Percentiles rank a stretch among this genome's conserved stretches.
Conservation (phyloP, 148 eudicot species). For the Amaranthus palmeri region DNA sequence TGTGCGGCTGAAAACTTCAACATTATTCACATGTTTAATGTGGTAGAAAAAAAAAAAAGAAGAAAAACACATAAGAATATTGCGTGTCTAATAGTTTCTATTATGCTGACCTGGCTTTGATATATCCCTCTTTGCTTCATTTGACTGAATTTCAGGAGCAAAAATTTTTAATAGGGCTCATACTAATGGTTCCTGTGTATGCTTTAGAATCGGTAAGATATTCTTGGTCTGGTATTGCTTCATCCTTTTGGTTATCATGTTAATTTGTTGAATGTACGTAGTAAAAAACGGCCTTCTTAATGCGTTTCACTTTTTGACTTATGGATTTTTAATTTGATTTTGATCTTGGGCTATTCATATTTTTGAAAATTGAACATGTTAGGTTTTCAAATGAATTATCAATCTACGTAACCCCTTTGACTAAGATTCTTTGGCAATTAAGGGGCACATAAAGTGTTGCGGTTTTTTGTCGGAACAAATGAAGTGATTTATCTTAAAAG, state of each 20-base stretch:
- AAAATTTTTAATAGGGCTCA: constrained; percentile 89
- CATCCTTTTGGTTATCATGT: constrained; percentile 4
- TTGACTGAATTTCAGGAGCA: constrained; percentile 69
- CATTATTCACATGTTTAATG: neutral
- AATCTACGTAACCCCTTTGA: too few relatives aligned
- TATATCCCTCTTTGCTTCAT: neutral
- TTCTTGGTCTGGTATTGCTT: constrained; percentile 10
- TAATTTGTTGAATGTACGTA: neutral
- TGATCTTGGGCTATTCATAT: neutral
- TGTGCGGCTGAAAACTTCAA: neutral
- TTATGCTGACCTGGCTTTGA: neutral
- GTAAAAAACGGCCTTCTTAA: too few relatives aligned
- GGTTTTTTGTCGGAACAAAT: too few relatives aligned
- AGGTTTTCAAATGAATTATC: too few relatives aligned
- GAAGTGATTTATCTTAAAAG: too few relatives aligned
- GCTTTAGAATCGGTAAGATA: constrained; percentile 84
- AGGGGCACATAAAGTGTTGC: too few relatives aligned
- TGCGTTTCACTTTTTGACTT: neutral
- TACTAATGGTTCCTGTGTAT: constrained; percentile 98
- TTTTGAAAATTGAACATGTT: neutral
- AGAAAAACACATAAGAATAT: neutral
- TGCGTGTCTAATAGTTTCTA: neutral
- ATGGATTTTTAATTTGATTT: neutral
- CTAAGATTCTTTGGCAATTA: too few relatives aligned
- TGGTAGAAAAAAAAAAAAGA: neutral